A percentile compares a stretch with the other conserved stretches of the same genome.
phyloP scores from a whole-genome alignment of 805 yeast genomes.

The Suhomyces faveliae region DNA sequence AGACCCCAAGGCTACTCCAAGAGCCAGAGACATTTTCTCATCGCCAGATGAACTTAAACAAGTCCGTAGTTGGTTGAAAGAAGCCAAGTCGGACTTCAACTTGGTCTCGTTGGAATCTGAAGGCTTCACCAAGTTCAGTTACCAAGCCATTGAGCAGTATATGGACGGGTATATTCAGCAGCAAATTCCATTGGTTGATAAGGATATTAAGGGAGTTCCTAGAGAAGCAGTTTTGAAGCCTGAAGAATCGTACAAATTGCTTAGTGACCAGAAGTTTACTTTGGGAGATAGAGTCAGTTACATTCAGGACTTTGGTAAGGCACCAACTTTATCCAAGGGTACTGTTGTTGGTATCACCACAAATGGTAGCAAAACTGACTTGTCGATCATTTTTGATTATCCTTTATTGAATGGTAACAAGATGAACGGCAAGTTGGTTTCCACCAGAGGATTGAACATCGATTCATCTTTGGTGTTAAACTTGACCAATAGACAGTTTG shows the following conservation, averaged over 20 bases:
- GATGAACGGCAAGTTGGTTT: constrained; percentile 70
- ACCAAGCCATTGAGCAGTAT: constrained; percentile 64
- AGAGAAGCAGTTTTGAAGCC: constrained; percentile 80
- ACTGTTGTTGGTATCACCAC: constrained; percentile 71
- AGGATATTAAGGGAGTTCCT: constrained; percentile 78
- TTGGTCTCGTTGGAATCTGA: constrained; percentile 77
- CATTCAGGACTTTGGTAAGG: constrained; percentile 83
- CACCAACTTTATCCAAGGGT: constrained; percentile 84
- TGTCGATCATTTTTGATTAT: constrained; percentile 81
- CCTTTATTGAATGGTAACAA: constrained; percentile 81
- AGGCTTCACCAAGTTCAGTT: constrained; percentile 64
- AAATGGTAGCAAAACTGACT: constrained; percentile 59
- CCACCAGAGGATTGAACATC: constrained; percentile 81
- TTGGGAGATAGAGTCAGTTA: constrained; percentile 90
- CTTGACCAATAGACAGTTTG: constrained; percentile 68
- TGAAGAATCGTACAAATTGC: constrained; percentile 61
- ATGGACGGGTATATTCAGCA: constrained; percentile 49
- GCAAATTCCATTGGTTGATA: constrained; percentile 42
- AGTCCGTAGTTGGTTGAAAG: constrained; percentile 49
- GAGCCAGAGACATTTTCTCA: constrained; percentile 28
- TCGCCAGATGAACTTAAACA: constrained; percentile 45
- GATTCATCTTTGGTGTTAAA: constrained; percentile 83
- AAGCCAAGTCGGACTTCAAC: constrained; percentile 46
- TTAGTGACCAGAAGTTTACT: constrained; percentile 72
- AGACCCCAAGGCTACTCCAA: constrained; percentile 35